Conservation (phyloP, 108 stramenopile species). For the Pseudonitzschia pungens region DNA sequence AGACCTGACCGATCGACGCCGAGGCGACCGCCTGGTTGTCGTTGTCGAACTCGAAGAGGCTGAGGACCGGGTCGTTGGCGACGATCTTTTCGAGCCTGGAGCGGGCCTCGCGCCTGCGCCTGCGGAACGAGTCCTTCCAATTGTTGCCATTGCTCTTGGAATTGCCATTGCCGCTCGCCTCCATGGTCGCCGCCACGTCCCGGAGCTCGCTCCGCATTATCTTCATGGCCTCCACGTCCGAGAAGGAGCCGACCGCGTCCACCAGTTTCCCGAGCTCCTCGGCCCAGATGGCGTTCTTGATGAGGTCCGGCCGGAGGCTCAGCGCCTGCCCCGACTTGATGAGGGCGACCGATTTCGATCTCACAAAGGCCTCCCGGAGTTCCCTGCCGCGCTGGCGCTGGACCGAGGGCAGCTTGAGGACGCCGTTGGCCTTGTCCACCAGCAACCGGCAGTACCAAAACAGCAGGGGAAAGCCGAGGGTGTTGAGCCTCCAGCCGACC, state of each 20-base stretch:
- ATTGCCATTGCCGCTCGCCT: too few relatives aligned
- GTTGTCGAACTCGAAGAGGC: slow-evolving; percentile 82
- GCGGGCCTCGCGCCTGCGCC: slow-evolving; percentile 22
- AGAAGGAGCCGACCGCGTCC: slow-evolving; percentile 83
- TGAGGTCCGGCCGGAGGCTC: slow-evolving; percentile 77
- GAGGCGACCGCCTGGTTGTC: slow-evolving; percentile 74
- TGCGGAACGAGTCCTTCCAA: slow-evolving; percentile 27
- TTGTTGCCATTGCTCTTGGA: too few relatives aligned
- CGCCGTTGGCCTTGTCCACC: slow-evolving; percentile 60
- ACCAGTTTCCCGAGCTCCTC: slow-evolving; percentile 84
- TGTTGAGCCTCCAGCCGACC: slow-evolving; percentile 74
- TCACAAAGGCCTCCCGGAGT: slow-evolving; percentile 62
- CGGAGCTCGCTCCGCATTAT: slow-evolving; percentile 71
- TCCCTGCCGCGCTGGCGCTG: slow-evolving; percentile 72
- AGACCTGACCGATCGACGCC: slow-evolving; percentile 91
- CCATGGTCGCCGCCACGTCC: slow-evolving; percentile 49
- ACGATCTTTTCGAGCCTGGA: slow-evolving; percentile 51
- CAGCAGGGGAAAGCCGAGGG: slow-evolving; percentile 69
- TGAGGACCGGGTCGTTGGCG: slow-evolving; percentile 64
- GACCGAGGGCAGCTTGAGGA: slow-evolving; percentile 45
- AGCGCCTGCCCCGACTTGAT: slow-evolving; percentile 85
- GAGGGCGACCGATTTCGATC: slow-evolving; percentile 69
- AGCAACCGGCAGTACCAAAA: slow-evolving; percentile 78
- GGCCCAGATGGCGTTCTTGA: slow-evolving; percentile 75
- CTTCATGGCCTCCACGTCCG: slow-evolving; percentile 76